Percentiles rank a stretch among this genome's conserved stretches.
Evolutionary conservation across 768 basidiomycete genomes (phyloP).

Genomic region (Macrolepiota dolichaula): DNA sequence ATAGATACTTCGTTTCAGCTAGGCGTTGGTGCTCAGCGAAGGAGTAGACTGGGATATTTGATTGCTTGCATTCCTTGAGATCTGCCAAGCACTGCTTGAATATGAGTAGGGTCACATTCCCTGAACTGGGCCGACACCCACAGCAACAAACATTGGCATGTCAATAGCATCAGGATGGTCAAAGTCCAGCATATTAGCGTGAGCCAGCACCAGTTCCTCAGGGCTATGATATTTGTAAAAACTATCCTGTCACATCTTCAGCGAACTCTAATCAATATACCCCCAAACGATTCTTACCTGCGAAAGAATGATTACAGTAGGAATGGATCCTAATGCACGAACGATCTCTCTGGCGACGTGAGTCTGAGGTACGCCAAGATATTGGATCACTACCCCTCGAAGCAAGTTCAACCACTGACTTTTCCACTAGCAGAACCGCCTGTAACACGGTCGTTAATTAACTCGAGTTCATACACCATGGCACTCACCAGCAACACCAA

Average conservation of each 20-base stretch:
- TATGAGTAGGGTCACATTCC: background rate
- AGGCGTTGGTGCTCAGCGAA: slow-evolving; percentile 87
- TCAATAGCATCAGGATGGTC: slow-evolving; percentile 95
- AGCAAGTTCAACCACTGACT: slow-evolving; percentile 35
- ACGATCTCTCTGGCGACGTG: slow-evolving; percentile 85
- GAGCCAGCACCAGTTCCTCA: slow-evolving; percentile 82
- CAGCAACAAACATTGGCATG: slow-evolving; percentile 79
- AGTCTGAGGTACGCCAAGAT: slow-evolving; percentile 44
- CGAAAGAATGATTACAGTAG: slow-evolving; percentile 87
- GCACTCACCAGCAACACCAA: slow-evolving; percentile 72
- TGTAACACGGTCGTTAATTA: slow-evolving; percentile 20
- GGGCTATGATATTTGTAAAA: slow-evolving; percentile 84
- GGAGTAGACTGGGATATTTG: slow-evolving; percentile 92
- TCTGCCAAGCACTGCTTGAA: slow-evolving; percentile 73
- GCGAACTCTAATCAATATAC: background rate
- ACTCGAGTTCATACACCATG: background rate
- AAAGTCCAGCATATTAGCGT: slow-evolving; percentile 77
- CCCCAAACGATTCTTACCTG: slow-evolving; percentile 46
- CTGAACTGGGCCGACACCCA: slow-evolving; percentile 32
- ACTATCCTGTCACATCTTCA: slow-evolving; percentile 59
- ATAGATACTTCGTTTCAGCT: slow-evolving; percentile 80
- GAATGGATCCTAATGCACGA: slow-evolving; percentile 75
- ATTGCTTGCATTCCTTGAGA: slow-evolving; percentile 78
- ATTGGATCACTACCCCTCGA: background rate
- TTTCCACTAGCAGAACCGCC: slow-evolving; percentile 89